A percentile compares a stretch with the other conserved stretches of the same genome.
Evolutionary conservation across 495 filamentous ascomycete species (phyloP).

Genomic region (Lasiosphaeriaceae sp.): DNA sequence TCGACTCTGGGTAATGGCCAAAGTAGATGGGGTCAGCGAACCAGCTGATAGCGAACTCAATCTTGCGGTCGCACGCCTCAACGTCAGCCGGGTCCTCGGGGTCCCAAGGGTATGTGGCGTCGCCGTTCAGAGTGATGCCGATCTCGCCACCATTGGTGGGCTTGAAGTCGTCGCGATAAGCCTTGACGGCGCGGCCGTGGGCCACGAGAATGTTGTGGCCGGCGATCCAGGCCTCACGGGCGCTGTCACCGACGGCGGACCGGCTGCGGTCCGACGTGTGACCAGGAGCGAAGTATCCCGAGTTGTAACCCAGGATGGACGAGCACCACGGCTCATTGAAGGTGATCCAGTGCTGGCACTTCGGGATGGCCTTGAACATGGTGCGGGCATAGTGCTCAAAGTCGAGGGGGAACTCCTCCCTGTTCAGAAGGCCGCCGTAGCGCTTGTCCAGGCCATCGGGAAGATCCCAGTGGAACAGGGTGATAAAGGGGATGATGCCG

Average conservation of each 20-base stretch:
- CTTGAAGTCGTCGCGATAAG: conserved; percentile 67
- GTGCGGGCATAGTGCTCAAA: conserved; percentile 57
- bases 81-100: conserved; percentile 52
- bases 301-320: conserved; percentile 57
- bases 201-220: conserved; percentile 60
- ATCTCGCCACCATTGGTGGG: conserved; percentile 53
- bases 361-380: conserved; percentile 54
- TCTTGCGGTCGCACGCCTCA: conserved; percentile 59
- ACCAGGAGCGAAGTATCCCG: conserved; percentile 57
- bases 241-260: conserved; percentile 52
- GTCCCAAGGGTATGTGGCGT: conserved; percentile 57
- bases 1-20: conserved; percentile 71
- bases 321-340: conserved; percentile 65
- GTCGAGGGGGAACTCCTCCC: conserved; percentile 55
- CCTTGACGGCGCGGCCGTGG: conserved; percentile 59
- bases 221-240: conserved; percentile 56
- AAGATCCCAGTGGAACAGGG: conserved; percentile 63
- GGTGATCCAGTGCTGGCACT: conserved; percentile 63
- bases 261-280: conserved; percentile 55
- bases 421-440: conserved; percentile 58
- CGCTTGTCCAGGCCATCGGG: conserved; percentile 58
- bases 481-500: conserved; percentile 58
- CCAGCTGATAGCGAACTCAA: conserved; percentile 65
- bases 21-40: conserved; percentile 73
- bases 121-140: conserved; percentile 61